Percentiles rank a stretch among this genome's conserved stretches.
Evolutionary conservation across 2,329 filamentous ascomycete genomes (phyloP).

Genomic region (Claviceps sp.): DNA sequence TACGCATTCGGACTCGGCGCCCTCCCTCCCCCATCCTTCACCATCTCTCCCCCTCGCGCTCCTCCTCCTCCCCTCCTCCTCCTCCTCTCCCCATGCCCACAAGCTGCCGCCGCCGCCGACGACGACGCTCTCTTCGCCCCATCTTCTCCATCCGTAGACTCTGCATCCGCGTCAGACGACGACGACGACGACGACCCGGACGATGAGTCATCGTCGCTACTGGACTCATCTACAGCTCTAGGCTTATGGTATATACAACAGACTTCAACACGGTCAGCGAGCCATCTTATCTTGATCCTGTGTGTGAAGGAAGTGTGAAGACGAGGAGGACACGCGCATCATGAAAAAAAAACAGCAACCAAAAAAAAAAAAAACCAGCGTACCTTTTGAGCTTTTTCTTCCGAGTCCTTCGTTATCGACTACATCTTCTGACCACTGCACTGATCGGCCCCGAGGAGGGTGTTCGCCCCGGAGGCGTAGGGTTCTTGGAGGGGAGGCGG

Average conservation of each 20-base stretch:
- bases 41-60: conserved; percentile 4
- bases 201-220: conserved; percentile 39
- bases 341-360: no score
- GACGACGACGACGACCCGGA: conserved; percentile 28
- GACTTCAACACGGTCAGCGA: conserved; percentile 37
- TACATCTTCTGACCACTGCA: conserved; percentile 87
- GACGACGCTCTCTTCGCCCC: conserved; percentile 6
- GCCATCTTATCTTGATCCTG: no score
- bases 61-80: not conserved
- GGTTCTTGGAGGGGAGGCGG: conserved; percentile 22
- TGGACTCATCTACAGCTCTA: conserved; percentile 69
- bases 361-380: no score
- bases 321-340: no score
- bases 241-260: conserved; percentile 97
- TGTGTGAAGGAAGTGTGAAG: no score
- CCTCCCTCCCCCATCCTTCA: conserved; percentile 25
- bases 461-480: conserved; percentile 40
- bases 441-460: conserved; percentile 40
- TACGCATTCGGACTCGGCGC: conserved; percentile 67
- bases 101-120: not conserved
- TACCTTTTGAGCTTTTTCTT: conserved; percentile 89
- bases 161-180: conserved; percentile 5
- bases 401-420: conserved; percentile 92
- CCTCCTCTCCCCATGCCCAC: not conserved
- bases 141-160: conserved; percentile 6